These are phyloP conservation scores for Cochlearia excelsa DNA, from an alignment of 345 rosid species.

Conservation along the genomic window DNA sequence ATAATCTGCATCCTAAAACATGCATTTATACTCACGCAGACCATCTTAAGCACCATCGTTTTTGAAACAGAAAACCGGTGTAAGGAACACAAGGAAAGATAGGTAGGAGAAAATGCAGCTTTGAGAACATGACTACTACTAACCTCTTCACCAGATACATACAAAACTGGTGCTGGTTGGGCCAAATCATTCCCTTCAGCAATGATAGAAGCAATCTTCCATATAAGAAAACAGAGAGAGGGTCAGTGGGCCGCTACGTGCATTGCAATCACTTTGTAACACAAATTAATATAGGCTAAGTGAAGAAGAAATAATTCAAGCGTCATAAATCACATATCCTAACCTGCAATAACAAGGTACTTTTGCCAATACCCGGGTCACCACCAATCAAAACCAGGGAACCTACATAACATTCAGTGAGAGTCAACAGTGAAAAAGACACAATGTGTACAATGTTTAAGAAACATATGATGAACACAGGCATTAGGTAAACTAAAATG, in stretches of 20 bases:
- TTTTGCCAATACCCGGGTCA: slow-evolving; percentile 97
- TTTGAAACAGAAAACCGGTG: background rate
- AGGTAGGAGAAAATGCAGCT: slow-evolving; percentile 2
- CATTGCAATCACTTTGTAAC: background rate
- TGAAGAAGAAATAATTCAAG: background rate
- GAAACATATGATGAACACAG: slow-evolving; percentile 3
- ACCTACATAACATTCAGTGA: slow-evolving; percentile 44
- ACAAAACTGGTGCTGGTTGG: slow-evolving; percentile 64
- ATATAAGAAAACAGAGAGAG: slow-evolving; percentile 29
- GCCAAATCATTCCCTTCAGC: slow-evolving; percentile 54
- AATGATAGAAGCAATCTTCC: slow-evolving; percentile 72
- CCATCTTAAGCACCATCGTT: slow-evolving; percentile 6
- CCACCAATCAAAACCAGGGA: slow-evolving; percentile 88
- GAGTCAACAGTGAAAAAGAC: background rate
- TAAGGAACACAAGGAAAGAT: background rate
- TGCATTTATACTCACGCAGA: slow-evolving; percentile 14
- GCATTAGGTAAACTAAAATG: slow-evolving; percentile 1
- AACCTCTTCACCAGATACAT: slow-evolving; percentile 97
- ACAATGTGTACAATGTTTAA: background rate
- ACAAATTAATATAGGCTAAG: slow-evolving; percentile 7
- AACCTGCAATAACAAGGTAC: slow-evolving; percentile 90
- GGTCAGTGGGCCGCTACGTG: slow-evolving; percentile 12
- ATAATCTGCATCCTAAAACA: slow-evolving; percentile 2
- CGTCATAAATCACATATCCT: background rate
- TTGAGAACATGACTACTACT: slow-evolving; percentile 20